phyloP scores from a whole-genome alignment of 345 rosid genomes.

The Eutrema heterophyllum region DNA sequence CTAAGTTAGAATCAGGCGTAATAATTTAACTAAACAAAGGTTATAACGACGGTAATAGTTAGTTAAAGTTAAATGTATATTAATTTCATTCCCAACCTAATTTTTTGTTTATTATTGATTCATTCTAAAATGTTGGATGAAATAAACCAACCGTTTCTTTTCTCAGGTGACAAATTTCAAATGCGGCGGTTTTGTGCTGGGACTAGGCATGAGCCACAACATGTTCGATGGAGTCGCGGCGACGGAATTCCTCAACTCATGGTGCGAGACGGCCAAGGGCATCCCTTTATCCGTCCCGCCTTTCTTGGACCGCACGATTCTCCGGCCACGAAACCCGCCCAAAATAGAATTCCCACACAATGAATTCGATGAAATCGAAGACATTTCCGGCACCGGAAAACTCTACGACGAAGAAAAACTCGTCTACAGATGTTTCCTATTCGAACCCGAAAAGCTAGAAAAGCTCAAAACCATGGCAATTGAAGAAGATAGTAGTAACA shows the following conservation, averaged over 20 bases:
- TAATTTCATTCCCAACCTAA: background rate
- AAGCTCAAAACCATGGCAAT: constrained; percentile 48
- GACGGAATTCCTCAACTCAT: constrained; percentile 68
- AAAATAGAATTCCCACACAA: constrained; percentile 51
- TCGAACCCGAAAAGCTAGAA: constrained; percentile 47
- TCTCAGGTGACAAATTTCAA: constrained; percentile 67
- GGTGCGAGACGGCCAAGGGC: constrained; percentile 70
- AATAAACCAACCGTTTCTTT: background rate
- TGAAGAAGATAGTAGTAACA: constrained; percentile 35
- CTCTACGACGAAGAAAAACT: constrained; percentile 57
- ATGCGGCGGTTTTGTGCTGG: constrained; percentile 69
- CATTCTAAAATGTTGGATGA: background rate
- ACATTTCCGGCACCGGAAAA: constrained; percentile 45
- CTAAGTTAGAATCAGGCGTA: background rate
- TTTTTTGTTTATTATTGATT: background rate
- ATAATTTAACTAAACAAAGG: background rate
- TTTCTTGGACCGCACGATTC: constrained; percentile 50
- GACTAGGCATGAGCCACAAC: constrained; percentile 70
- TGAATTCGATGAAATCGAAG: constrained; percentile 69
- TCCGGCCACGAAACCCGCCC: constrained; percentile 54
- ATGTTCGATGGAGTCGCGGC: constrained; percentile 78
- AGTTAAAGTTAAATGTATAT: background rate
- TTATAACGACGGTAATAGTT: too few relatives aligned
- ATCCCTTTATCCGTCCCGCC: constrained; percentile 59
- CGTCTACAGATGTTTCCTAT: constrained; percentile 56